Evolutionary conservation across 1,139 yeast species (phyloP), one percentile per base, ranked within the genome.

Genomic region (Suhomyces maxii): DNA sequence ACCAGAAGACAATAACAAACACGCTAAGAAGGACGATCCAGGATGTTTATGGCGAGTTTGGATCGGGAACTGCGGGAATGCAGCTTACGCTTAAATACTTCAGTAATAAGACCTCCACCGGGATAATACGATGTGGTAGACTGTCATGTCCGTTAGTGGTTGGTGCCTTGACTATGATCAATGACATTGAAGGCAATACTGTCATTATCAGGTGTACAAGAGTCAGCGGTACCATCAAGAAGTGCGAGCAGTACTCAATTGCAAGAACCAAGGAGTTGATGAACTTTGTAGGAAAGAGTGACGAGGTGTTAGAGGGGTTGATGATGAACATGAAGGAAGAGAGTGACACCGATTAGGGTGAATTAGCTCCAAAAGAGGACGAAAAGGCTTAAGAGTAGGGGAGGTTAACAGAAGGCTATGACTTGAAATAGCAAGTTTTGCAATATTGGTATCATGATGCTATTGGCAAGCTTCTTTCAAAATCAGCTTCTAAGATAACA

Each of bases 141-240:
- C 87, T 81, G 44, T 82, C 84, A 48, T 78, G 76, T 45, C 81
- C 84, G 39, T 59, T 77, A 9, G 80, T 89, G 1, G 72, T 89
- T 53, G 90, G 86, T 0, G 89, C 96, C 0, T 62, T 91, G 52
- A 75, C 88, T 0, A 69, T 86, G 49, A 79, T 89, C n/a, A 74
- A 71, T 39, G 67, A 69, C 28, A 57, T 89, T 2, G 83, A 76
- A 30, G 80, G 77, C n/a, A 61, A 64, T 33, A 69, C 71, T 5
- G 82, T 84, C 8, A 76, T 86, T 6, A 64, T 90, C 8, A 73
- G 83, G 45, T 84, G 89, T 36, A 68, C 79, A 2, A 85, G 87
- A 51, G 83, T 89, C 0, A 84, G 96, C 57, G 98, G 97, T 0
- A 90, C 98, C 0, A 90, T 93, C 39, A 86, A 84, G 61, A 89